phyloP scores from a whole-genome alignment of 2,329 filamentous ascomycete genomes.

The Daldinia eschscholtzii region DNA sequence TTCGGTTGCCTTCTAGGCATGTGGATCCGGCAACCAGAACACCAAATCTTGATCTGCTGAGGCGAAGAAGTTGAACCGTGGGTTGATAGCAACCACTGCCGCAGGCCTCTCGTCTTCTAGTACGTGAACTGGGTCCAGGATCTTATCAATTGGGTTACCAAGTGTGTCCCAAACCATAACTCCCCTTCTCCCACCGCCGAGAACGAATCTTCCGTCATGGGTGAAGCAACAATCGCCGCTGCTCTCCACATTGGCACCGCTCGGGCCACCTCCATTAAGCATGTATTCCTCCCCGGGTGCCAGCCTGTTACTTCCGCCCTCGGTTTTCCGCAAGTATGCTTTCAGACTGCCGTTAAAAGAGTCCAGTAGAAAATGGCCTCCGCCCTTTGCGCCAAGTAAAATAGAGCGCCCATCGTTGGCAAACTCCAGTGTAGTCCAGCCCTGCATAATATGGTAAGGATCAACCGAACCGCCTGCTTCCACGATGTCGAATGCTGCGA shows the following conservation, averaged over 20 bases:
- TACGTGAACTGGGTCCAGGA: constrained; percentile 72
- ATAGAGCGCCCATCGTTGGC: constrained; percentile 94
- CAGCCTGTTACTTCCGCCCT: constrained; percentile 63
- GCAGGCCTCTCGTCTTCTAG: constrained; percentile 76
- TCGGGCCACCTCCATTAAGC: constrained; percentile 56
- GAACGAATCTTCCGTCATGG: constrained; percentile 87
- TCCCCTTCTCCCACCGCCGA: constrained; percentile 82
- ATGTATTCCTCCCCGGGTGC: constrained; percentile 66
- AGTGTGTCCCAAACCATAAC: constrained; percentile 89
- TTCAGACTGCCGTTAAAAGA: constrained; percentile 87
- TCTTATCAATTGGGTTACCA: constrained; percentile 65
- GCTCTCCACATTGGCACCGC: constrained; percentile 64
- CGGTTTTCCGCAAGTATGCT: constrained; percentile 75
- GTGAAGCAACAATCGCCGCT: constrained; percentile 89
- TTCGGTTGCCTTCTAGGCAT: constrained; percentile 55
- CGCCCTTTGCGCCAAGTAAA: constrained; percentile 84
- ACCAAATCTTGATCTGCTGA: constrained; percentile 87
- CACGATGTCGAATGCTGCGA: constrained; percentile 84
- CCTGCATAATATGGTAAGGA: constrained; percentile 70
- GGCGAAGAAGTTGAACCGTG: constrained; percentile 90
- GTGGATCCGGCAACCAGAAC: constrained; percentile 81
- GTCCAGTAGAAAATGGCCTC: constrained; percentile 92
- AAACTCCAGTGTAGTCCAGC: constrained; percentile 94
- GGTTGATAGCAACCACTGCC: constrained; percentile 87
- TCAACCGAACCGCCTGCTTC: constrained; percentile 65